Evolutionary conservation across 2,329 filamentous ascomycete species (phyloP).

Genomic region (Rhynchosporium agropyri): DNA sequence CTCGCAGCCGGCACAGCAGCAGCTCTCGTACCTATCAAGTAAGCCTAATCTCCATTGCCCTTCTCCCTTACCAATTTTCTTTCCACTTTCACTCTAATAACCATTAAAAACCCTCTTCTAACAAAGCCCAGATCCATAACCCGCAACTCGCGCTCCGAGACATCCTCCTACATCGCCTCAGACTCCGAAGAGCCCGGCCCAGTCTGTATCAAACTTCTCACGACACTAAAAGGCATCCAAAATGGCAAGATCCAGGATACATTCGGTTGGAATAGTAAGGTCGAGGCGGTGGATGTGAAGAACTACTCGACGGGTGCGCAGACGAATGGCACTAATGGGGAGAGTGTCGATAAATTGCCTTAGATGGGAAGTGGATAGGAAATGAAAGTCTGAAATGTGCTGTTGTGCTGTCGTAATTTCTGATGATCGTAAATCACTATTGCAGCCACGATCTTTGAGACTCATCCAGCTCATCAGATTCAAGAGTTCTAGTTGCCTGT

Average conservation of each 20-base stretch:
- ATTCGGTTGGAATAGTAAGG: constrained; percentile 42
- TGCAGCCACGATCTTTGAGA: neutral
- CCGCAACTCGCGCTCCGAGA: constrained; percentile 57
- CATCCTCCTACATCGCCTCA: constrained; percentile 57
- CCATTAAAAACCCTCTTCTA: neutral
- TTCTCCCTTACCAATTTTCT: neutral
- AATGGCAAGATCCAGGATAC: constrained; percentile 74
- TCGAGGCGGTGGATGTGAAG: constrained; percentile 37
- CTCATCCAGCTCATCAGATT: no score
- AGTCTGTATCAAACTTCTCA: constrained; percentile 71
- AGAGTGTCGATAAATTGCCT: constrained; percentile 26
- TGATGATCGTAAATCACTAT: neutral
- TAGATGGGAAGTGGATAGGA: neutral
- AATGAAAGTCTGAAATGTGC: neutral
- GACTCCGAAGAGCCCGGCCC: constrained; percentile 71
- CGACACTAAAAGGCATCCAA: constrained; percentile 83
- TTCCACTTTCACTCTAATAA: neutral
- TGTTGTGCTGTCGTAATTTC: neutral
- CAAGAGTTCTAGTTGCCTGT: no score
- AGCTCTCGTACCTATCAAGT: constrained; percentile 62
- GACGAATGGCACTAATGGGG: constrained; percentile 33
- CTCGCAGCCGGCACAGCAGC: constrained; percentile 92
- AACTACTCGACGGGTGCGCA: constrained; percentile 35
- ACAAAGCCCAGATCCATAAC: constrained; percentile 85
- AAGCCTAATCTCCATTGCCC: neutral